Evolutionary conservation across 2,329 filamentous ascomycete species (phyloP), one percentile per base, ranked within the genome.

Genomic region (Arthrobotrys megalospora): DNA sequence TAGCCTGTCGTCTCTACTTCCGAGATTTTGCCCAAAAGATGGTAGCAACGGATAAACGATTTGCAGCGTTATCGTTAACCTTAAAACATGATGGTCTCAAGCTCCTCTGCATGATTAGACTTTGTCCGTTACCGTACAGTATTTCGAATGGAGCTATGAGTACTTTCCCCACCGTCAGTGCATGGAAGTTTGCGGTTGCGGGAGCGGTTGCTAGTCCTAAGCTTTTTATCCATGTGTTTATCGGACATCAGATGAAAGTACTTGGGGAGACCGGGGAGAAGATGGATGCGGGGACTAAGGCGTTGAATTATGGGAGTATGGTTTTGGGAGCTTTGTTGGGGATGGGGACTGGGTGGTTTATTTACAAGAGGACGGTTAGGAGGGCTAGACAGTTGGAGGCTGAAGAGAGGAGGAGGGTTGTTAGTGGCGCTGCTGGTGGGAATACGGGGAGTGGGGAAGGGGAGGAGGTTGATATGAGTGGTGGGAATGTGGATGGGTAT

Each of bases 71-170:
- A 28, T 90, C 92, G 21, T 88, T 97, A 82, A 96, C 96, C 6
- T 87, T 99, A 79, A 93, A 97, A 80, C 91, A 93, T 82, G 96
- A 99, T 82, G 96, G 96, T 0, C 85, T 99, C 64, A 92, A 93
- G 82, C 90, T 98, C 67, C 88, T 99, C 53, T 91, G 93, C 80
- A 96, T 96, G 88, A 96, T 99, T 81, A 90, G 96, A 34, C 88
- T 98, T 80, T 98, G 95, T 82, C 96, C 96, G 1, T 84, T 99
- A 77, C 96, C 96, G 12, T 99, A 97, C 84, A 96, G 92, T 65
- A 86, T 98, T 81, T 94, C 92, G 83, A 99, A 99, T 83, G 96
- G 94, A 63, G 97, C 97, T 78, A 89, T 99, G 69, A 93, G 93
- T 34, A 98, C 96, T 0, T 94, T 99, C 79, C 94, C 94, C 1